phyloP scores from a whole-genome alignment of 2,329 filamentous ascomycete genomes.

The Didymellaceae sp. region DNA sequence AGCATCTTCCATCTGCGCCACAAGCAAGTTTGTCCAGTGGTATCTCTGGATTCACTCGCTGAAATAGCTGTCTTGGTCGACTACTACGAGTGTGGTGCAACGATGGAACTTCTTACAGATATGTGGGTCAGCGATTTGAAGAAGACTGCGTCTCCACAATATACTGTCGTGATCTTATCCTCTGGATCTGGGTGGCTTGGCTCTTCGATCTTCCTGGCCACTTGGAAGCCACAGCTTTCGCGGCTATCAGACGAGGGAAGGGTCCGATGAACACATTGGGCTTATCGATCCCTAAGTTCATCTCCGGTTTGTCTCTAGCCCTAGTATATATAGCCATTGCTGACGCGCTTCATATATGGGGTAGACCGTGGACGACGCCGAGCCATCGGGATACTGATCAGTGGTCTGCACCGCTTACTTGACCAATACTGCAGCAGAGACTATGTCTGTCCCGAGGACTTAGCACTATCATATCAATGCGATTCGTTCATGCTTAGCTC shows the following conservation, averaged over 20 bases:
- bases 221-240: constrained; percentile 16
- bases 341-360: neutral
- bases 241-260: constrained; percentile 13
- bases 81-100: constrained; percentile 53
- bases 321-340: neutral
- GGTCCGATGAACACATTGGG: constrained; percentile 1
- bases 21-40: constrained; percentile 47
- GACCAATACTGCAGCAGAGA: neutral
- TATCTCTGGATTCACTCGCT: constrained; percentile 53
- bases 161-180: constrained; percentile 23
- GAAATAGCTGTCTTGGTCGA: constrained; percentile 55
- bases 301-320: neutral
- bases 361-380: neutral
- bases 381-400: neutral
- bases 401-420: neutral
- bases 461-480: neutral
- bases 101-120: constrained; percentile 51
- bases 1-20: constrained; percentile 56
- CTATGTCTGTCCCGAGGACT: neutral
- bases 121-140: constrained; percentile 48
- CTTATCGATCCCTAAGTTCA: constrained; percentile 7
- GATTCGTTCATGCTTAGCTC: neutral
- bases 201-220: constrained; percentile 18
- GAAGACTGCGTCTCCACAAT: constrained; percentile 4
- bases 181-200: constrained; percentile 34